phyloP scores from a whole-genome alignment of 345 rosid species.

The Populus euphratica region DNA sequence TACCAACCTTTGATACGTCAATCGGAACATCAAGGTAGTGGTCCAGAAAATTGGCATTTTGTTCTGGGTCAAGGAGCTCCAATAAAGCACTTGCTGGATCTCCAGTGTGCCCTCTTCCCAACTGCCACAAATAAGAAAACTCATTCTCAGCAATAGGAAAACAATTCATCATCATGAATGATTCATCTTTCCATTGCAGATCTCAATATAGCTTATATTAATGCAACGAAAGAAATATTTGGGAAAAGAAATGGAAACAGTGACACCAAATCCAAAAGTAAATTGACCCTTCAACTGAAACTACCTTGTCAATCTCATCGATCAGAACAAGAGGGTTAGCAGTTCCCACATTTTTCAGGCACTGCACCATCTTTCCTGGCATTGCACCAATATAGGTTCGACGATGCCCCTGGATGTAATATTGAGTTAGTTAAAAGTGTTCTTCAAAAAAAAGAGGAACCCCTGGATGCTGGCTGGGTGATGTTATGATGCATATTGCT shows the following conservation, averaged over 20 bases:
- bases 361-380: slow-evolving; percentile 99
- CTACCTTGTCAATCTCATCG: slow-evolving; percentile 98
- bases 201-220: neutral
- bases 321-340: slow-evolving; percentile 98
- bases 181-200: neutral
- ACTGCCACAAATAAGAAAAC: slow-evolving; percentile 38
- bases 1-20: slow-evolving; percentile 83
- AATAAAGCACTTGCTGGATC: slow-evolving; percentile 98
- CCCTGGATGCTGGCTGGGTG: too few relatives aligned
- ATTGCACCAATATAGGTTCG: slow-evolving; percentile 97
- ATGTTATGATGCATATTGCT: neutral
- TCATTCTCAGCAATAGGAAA: neutral
- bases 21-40: slow-evolving; percentile 98
- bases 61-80: slow-evolving; percentile 99
- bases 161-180: neutral
- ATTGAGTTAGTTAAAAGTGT: slow-evolving; percentile 15
- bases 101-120: slow-evolving; percentile 96
- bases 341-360: slow-evolving; percentile 96
- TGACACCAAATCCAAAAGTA: slow-evolving; percentile 3
- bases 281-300: slow-evolving; percentile 4
- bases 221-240: neutral
- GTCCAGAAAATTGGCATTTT: slow-evolving; percentile 95
- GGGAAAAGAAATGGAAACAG: neutral
- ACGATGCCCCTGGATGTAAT: slow-evolving; percentile 81
- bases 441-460: neutral